Base-by-base conservation (phyloP, 1,284 basidiomycete species). In the Pisolithus thermaeus region DNA sequence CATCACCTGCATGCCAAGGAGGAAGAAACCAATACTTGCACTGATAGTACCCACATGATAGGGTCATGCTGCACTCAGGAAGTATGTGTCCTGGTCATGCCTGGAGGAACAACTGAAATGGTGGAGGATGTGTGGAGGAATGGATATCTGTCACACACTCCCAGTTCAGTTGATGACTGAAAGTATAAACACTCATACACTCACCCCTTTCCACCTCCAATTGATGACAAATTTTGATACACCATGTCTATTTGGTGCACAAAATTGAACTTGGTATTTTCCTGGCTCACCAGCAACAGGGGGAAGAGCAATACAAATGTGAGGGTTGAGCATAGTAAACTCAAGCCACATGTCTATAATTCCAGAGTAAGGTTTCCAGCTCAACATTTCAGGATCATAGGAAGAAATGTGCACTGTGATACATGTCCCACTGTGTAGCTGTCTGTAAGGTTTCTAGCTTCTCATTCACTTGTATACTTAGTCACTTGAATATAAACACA, bases 321-420 rank as follows among this genome's bases (percentile, higher is more conserved):
- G 91, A 1, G 94, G 96, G 70, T 99, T 96, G 40, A 99, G 83
- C 96, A 99, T 99, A 27, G 91, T 93, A 67, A 98, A 97, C 60
- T 96, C 93, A 49, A 99, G 79, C 64, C 98, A 96, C 18, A 98
- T 62, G 67, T 97, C 90, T 9, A 73, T 74, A 50, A 89, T 65
- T 25, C 75, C 79, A 4, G 81, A 80, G 66, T 86, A 87, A 0
- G 92, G 87, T 41, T 72, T 71, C 91, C 91, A 97, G 12, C 68
- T 69, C 6, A 72, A 70, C 16, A 72, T 74, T 50, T 68, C 66
- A 11, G 79, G 61, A 57, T 90, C 74, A 64, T 78, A 90, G 43
- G 77, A 76, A 3, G 84, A 87, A 36, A 96, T 77, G 39, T 86
- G 79, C 4, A 90, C 77, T 20, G 77, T 77, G 72, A 96, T 6